phyloP scores from a whole-genome alignment of 169 alveolate species.

The Plasmodium blacklocki region DNA sequence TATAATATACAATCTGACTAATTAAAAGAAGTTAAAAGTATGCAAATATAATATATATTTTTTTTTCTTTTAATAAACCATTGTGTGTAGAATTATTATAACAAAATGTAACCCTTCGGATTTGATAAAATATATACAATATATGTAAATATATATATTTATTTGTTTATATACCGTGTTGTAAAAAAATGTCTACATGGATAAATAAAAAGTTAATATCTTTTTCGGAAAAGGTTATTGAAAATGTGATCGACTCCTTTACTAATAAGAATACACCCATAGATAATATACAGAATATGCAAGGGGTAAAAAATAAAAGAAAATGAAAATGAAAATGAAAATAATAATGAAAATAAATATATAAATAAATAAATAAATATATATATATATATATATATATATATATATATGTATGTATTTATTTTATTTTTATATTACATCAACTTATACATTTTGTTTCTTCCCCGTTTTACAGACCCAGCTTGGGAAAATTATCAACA shows the following conservation, averaged over 20 bases:
- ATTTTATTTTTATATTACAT: neutral
- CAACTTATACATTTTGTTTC: neutral
- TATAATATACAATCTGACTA: too few species aligned
- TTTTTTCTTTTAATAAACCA: too few species aligned
- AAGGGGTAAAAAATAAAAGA: conserved; percentile 49
- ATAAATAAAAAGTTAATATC: conserved; percentile 74
- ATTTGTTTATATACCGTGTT: neutral
- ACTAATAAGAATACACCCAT: conserved; percentile 54
- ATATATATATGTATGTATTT: neutral
- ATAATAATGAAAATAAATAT: neutral
- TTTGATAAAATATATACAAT: too few species aligned
- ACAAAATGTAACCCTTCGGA: too few species aligned
- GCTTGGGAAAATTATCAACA: conserved; percentile 71
- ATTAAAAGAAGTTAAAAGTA: too few species aligned
- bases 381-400: neutral
- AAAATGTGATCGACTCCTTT: conserved; percentile 74
- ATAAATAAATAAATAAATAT: neutral
- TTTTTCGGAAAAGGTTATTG: conserved; percentile 71
- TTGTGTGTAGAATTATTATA: too few species aligned
- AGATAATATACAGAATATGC: conserved; percentile 68
- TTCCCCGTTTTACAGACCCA: conserved; percentile 34
- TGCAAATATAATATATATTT: too few species aligned
- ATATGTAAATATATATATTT: neutral
- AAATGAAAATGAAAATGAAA: neutral
- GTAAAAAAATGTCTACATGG: conserved; percentile 75